Base-by-base conservation (phyloP, 1,284 basidiomycete species). In the Fomes fomentarius region DNA sequence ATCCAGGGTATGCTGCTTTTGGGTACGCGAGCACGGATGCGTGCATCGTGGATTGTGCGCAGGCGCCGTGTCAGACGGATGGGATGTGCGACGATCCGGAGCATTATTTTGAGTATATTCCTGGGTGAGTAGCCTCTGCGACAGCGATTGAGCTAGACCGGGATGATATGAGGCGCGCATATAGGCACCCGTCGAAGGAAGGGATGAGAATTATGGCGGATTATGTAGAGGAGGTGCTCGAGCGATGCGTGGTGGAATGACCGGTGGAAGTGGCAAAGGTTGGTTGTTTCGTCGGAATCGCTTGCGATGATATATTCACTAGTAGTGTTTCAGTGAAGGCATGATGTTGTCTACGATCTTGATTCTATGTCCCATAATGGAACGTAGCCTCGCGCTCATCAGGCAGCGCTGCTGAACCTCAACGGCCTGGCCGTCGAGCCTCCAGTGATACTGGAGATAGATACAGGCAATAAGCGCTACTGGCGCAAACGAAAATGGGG, bases 81-180 rank as follows among this genome's bases (percentile, higher is more conserved):
- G 63, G 58, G 26, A 59, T 59, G 61, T 67, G 66, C 45, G 56
- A 62, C 25, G 79, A 82, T 54, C 79, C 81, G 3, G 75, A 76
- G 34, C 76, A 75, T 54, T 71, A 71, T 21, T 80, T 82, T 58
- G 80, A 81, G 56, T 83, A 80, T 74, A 73, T 81, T 15, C 64
- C 69, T 21, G 75, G 74, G 81, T 80, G 55, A 63, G 76, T 63
- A 10, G 4, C n/a, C 14, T 8, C n/a, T 44, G n/a, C n/a, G n/a
- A n/a, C n/a, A n/a, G n/a, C n/a, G n/a, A n/a, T n/a, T n/a, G n/a
- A n/a, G n/a, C n/a, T n/a, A n/a, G n/a, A n/a, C n/a, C n/a, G 30
- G 35, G 9, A 14, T 17, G 41, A 19, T 9, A 40, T 41, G 17
- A 25, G 7, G 19, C 3, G 14, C n/a, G 17, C 11, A n/a, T 15